Percentiles rank a stretch among this genome's conserved stretches.
Conservation (phyloP, 2,329 filamentous ascomycete genomes). For the Cladosporium sp. region DNA sequence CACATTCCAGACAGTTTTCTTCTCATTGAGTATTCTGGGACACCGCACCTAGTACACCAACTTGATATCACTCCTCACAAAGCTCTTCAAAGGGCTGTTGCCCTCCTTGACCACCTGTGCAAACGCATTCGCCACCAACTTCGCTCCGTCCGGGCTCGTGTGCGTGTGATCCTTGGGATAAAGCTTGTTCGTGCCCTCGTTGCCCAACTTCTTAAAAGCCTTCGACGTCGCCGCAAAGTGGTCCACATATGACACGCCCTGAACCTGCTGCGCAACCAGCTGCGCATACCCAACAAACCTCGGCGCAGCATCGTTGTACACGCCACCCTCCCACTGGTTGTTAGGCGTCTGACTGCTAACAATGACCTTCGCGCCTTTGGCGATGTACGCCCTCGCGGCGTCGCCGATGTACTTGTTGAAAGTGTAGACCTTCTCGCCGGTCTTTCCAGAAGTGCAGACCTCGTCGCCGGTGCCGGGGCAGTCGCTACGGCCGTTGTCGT, state of each 20-base stretch:
- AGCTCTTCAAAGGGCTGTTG: not conserved
- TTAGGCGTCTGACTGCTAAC: conserved; percentile 63
- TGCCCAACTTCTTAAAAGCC: conserved; percentile 55
- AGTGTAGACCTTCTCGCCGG: conserved; percentile 55
- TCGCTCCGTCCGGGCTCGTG: conserved; percentile 59
- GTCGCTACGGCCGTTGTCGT: conserved; percentile 64
- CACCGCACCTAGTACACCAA: not conserved
- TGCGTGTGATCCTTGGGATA: conserved; percentile 66
- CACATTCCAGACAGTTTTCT: not conserved
- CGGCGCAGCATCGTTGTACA: conserved; percentile 50
- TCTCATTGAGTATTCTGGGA: not conserved
- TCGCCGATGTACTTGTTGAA: conserved; percentile 63
- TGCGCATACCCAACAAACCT: conserved; percentile 61
- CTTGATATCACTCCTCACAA: conserved; percentile 8
- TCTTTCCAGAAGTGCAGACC: conserved; percentile 55
- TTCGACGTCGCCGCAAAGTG: conserved; percentile 62
- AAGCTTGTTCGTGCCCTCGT: conserved; percentile 52
- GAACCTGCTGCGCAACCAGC: conserved; percentile 52
- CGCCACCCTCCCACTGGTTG: conserved; percentile 63
- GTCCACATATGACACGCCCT: conserved; percentile 53
- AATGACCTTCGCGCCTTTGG: conserved; percentile 63
- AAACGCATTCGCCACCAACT: conserved; percentile 59
- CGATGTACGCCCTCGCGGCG: conserved; percentile 56
- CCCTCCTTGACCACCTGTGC: conserved; percentile 48
- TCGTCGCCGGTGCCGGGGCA: conserved; percentile 59